phyloP scores from a whole-genome alignment of 257 asterid genomes.

The Solanum corneliomulleri region DNA sequence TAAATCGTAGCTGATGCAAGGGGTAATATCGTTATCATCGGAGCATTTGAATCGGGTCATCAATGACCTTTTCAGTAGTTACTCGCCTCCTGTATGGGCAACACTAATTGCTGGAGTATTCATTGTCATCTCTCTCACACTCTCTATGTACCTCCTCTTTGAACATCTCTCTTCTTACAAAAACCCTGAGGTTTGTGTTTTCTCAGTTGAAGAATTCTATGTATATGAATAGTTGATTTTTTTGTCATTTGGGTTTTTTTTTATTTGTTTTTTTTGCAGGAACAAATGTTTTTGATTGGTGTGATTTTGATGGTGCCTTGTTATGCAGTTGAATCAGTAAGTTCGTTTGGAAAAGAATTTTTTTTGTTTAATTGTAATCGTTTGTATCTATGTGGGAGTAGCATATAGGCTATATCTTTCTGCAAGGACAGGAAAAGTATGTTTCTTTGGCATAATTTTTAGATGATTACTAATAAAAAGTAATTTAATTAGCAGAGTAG shows the following conservation, averaged over 20 bases:
- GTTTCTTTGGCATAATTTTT: not conserved
- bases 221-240: not conserved
- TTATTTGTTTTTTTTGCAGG: slow-evolving; percentile 27
- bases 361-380: not conserved
- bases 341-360: not conserved
- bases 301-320: slow-evolving; percentile 93
- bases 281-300: slow-evolving; percentile 90
- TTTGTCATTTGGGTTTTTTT: not conserved
- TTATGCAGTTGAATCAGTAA: slow-evolving; percentile 87
- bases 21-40: not conserved
- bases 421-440: not conserved
- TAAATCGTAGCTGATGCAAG: slow-evolving; percentile 1
- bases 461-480: not conserved
- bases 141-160: slow-evolving; percentile 70
- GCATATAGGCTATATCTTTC: not conserved
- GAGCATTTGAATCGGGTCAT: not conserved
- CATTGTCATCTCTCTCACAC: slow-evolving; percentile 50
- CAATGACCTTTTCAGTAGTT: not conserved
- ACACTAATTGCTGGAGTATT: slow-evolving; percentile 60
- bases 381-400: not conserved
- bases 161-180: slow-evolving; percentile 91
- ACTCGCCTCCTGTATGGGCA: slow-evolving; percentile 89
- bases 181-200: slow-evolving; percentile 66
- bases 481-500: not conserved
- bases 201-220: not conserved